Evolutionary conservation across 345 rosid genomes (phyloP).

Genomic region (Carallia brachiata): DNA sequence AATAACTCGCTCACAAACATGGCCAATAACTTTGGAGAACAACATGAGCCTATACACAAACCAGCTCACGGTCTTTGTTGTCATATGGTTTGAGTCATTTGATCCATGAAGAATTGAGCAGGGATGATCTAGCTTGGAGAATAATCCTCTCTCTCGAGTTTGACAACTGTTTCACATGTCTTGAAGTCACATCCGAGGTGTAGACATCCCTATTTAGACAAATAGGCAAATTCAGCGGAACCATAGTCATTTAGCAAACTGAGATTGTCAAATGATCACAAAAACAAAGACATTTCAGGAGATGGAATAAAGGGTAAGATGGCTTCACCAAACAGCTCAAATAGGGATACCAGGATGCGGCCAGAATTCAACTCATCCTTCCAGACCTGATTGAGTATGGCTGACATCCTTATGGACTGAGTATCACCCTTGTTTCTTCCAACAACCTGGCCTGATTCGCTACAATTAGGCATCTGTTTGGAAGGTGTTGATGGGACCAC

Average conservation of each 20-base stretch:
- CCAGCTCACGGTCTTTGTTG: too few species aligned
- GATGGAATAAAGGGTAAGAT: slow-evolving; percentile 72
- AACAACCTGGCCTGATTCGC: slow-evolving; percentile 22
- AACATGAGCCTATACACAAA: too few species aligned
- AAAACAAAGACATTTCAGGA: slow-evolving; percentile 71
- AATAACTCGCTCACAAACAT: too few species aligned
- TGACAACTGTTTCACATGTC: background rate
- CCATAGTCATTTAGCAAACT: background rate
- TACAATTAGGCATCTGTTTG: slow-evolving; percentile 32
- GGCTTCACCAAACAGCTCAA: slow-evolving; percentile 70
- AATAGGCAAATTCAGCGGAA: too few species aligned
- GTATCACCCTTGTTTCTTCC: slow-evolving; percentile 26
- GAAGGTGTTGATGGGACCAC: slow-evolving; percentile 37
- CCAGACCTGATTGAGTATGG: slow-evolving; percentile 65
- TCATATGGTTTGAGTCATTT: too few species aligned
- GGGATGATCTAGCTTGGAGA: too few species aligned
- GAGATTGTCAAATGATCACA: slow-evolving; percentile 26
- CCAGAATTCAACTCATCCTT: slow-evolving; percentile 78
- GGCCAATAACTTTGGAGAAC: too few species aligned
- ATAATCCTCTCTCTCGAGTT: background rate
- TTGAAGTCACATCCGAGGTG: too few species aligned
- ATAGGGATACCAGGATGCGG: slow-evolving; percentile 51
- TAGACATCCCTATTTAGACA: too few species aligned
- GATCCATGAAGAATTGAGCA: too few species aligned
- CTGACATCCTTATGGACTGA: slow-evolving; percentile 39